A percentile compares a stretch with the other conserved stretches of the same genome.
Evolutionary conservation across 768 basidiomycete genomes (phyloP).

Genomic region (Kwoniella pini): DNA sequence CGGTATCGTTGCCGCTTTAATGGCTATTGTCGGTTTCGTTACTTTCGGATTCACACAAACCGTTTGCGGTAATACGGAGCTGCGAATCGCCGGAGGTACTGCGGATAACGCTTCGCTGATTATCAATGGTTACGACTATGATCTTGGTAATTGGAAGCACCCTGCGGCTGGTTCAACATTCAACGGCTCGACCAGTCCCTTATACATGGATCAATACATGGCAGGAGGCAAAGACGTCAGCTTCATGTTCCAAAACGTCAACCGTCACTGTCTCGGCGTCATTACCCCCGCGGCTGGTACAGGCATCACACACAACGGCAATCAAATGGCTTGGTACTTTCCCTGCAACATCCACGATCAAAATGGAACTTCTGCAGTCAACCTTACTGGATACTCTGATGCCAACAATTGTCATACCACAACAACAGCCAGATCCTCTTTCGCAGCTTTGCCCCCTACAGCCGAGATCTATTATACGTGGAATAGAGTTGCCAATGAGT

Average conservation of each 20-base stretch:
- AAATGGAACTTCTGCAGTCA: constrained; percentile 63
- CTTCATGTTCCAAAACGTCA: constrained; percentile 92
- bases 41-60: constrained; percentile 96
- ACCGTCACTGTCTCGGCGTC: constrained; percentile 74
- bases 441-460: constrained; percentile 61
- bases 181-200: constrained; percentile 78
- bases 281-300: constrained; percentile 72
- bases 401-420: constrained; percentile 73
- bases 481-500: constrained; percentile 71
- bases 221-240: constrained; percentile 85
- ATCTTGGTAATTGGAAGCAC: constrained; percentile 82
- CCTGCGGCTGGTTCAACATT: constrained; percentile 69
- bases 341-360: constrained; percentile 91
- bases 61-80: constrained; percentile 85
- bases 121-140: constrained; percentile 92
- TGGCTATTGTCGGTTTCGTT: constrained; percentile 94
- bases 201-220: constrained; percentile 73
- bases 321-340: constrained; percentile 86
- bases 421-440: constrained; percentile 60
- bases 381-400: constrained; percentile 68
- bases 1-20: constrained; percentile 72
- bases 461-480: constrained; percentile 95
- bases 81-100: constrained; percentile 76
- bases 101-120: constrained; percentile 79
- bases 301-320: constrained; percentile 65